Evolutionary conservation across 2,329 filamentous ascomycete species (phyloP), one percentile per base, ranked within the genome.

Genomic region (Apiospora kogelbergensis): DNA sequence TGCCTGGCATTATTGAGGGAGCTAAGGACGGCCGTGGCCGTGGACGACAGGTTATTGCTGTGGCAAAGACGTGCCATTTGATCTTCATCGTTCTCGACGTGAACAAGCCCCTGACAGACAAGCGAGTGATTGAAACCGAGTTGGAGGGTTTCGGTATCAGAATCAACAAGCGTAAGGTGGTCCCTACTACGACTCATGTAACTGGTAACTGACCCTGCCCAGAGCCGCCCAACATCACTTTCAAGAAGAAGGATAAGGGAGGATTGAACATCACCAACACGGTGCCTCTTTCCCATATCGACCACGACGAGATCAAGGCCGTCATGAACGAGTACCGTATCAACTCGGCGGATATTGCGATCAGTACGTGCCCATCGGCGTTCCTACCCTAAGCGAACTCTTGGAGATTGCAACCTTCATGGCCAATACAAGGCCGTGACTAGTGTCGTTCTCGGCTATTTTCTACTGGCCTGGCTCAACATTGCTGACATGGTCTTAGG

Each of bases 231-330:
- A 99, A 99, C 80, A 99, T 99, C 77, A 93, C 96, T n/a, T 97
- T 98, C 86, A 97, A 91, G 84, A 99, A 99, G 87, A 99, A 99
- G 86, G 96, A 99, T 82, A 98, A 98, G 84, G 96, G 96, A 74
- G 96, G 96, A 44, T 90, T 99, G 78, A 95, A 93, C 78, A 96
- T 99, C 78, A 97, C 95, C n/a, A 96, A 90, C 82, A 99, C 96
- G 2, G 91, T 96, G 60, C 94, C 95, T 6, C 85, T 99, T 74
- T 92, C 92, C 30, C 94, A 99, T 81, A 97, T 99, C 77, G 93
- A 96, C 80, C 88, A 94, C 74, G 96, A 97, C 78, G 96, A 99
- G 84, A 97, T 99, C 86, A 97, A 93, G 84, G 96, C 96, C 67
- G 96, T 99, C 74, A 95, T 99, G 93, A 90, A 88, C 82, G 96